phyloP scores from a whole-genome alignment of 805 yeast genomes.

The Candida golubevii region DNA sequence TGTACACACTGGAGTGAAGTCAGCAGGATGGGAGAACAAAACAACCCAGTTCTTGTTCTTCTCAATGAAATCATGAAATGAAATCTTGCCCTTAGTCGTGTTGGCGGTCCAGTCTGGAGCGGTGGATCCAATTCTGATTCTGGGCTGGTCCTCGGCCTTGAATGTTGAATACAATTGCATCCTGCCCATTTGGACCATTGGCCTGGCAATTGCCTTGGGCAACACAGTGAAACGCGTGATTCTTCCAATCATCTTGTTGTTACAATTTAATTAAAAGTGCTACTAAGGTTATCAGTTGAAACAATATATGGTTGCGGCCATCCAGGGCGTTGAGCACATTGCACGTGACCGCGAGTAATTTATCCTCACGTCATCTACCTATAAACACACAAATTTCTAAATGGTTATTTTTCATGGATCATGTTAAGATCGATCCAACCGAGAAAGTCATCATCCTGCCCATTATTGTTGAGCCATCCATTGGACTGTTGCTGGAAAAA shows the following conservation, averaged over 20 bases:
- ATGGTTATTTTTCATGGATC: conserved; percentile 12
- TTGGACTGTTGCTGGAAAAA: conserved; percentile 79
- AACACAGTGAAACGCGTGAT: conserved; percentile 10
- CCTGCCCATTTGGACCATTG: conserved; percentile 10
- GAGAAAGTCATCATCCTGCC: conserved; percentile 73
- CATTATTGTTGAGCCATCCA: conserved; percentile 73
- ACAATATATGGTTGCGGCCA: too few species aligned
- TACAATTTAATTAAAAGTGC: neutral
- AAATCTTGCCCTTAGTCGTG: conserved; percentile 58
- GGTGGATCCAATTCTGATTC: conserved; percentile 51
- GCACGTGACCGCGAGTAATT: too few species aligned
- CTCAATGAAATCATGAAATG: conserved; percentile 61
- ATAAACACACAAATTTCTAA: too few species aligned
- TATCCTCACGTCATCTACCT: too few species aligned
- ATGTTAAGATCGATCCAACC: conserved; percentile 88
- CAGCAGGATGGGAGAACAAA: conserved; percentile 73
- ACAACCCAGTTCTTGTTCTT: conserved; percentile 52
- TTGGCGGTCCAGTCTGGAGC: conserved; percentile 68
- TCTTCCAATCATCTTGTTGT: conserved; percentile 12
- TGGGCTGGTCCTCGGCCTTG: conserved; percentile 37
- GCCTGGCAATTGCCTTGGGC: conserved; percentile 11
- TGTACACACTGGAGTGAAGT: conserved; percentile 76
- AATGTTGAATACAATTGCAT: conserved; percentile 21
- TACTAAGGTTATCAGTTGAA: neutral
- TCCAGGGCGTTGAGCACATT: too few species aligned